Evolutionary conservation across 345 rosid species (phyloP).

Genomic region (Microcos paniculata): DNA sequence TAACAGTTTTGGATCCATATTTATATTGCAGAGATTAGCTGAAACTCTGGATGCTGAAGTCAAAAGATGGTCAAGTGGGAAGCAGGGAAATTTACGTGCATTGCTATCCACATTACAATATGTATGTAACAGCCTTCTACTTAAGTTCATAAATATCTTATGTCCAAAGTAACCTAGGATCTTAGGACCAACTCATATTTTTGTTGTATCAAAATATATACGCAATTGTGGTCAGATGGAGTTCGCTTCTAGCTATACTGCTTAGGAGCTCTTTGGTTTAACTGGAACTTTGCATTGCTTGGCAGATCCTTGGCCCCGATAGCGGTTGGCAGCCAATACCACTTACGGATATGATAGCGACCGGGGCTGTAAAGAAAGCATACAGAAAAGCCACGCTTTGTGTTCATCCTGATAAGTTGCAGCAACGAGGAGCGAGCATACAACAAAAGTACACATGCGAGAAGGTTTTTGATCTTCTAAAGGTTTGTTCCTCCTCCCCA

Average conservation of each 20-base stretch:
- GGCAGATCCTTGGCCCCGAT: constrained; percentile 88
- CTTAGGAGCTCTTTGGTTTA: background rate
- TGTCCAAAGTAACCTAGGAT: no score
- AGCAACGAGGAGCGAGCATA: constrained; percentile 93
- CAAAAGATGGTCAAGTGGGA: constrained; percentile 92
- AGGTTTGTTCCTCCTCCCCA: constrained; percentile 41
- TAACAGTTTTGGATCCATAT: constrained; percentile 21
- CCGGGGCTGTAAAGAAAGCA: constrained; percentile 82
- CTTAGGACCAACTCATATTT: no score
- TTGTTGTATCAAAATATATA: no score
- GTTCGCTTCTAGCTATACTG: no score
- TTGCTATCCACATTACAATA: constrained; percentile 91
- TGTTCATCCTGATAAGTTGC: constrained; percentile 95
- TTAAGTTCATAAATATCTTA: background rate
- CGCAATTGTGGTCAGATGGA: no score
- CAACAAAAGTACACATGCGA: constrained; percentile 89
- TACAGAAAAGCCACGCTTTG: constrained; percentile 85
- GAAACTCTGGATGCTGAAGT: constrained; percentile 81
- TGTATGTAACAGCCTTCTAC: constrained; percentile 36
- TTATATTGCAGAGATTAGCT: constrained; percentile 66
- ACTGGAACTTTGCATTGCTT: background rate
- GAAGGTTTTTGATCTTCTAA: constrained; percentile 91
- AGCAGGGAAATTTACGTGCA: constrained; percentile 86
- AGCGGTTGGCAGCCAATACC: constrained; percentile 92
- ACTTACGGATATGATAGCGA: constrained; percentile 68